Base-by-base conservation (phyloP, 768 basidiomycete genomes). In the Mycena galericulata region DNA sequence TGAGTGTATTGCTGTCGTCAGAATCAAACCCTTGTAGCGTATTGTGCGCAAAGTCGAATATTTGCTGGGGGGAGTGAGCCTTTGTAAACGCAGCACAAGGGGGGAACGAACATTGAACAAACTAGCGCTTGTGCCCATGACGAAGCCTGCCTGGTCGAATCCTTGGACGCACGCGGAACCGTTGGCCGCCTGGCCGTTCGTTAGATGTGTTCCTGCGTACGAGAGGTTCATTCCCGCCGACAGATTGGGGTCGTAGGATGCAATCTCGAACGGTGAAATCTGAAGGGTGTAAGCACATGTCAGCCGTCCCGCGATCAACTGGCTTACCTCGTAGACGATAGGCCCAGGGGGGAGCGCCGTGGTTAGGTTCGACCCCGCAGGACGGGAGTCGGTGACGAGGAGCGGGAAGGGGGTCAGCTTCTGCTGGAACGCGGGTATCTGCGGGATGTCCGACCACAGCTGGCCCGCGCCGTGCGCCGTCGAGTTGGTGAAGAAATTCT, bases 91-190 rank as follows among this genome's bases (percentile, higher is more conserved):
- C 58, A 46, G 27, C 26, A 26, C 18, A 41, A 24, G 17, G 51
- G 20, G 47, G 14, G 7, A 24, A 69, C 80, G 62, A 69, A 88
- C 89, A 70, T 89, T 90, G 79, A 92, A 92, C 27, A 92, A 75
- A 71, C 86, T 90, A 20, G 92, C 87, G 40, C 92, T 93, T 3
- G 88, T 88, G 11, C 92, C 94, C 83, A 93, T 90, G 36, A 95
- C 75, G 75, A 93, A 95, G 0, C 85, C 86, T 0, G 85, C 87
- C 76, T 92, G 91, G 74, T 95, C 92, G 72, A 94, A 95, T 9
- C 89, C 90, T 6, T 85, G 87, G 15, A 90, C 89, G 76, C 95
- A 97, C 1, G 86, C 78, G 14, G 88, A 86, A 8, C 81, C 76
- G 67, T 87, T 89, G 14, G 78, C 79, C 0, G 90, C 85, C 64